Base-by-base conservation (phyloP, 805 yeast genomes). In the Candida ponderosae region DNA sequence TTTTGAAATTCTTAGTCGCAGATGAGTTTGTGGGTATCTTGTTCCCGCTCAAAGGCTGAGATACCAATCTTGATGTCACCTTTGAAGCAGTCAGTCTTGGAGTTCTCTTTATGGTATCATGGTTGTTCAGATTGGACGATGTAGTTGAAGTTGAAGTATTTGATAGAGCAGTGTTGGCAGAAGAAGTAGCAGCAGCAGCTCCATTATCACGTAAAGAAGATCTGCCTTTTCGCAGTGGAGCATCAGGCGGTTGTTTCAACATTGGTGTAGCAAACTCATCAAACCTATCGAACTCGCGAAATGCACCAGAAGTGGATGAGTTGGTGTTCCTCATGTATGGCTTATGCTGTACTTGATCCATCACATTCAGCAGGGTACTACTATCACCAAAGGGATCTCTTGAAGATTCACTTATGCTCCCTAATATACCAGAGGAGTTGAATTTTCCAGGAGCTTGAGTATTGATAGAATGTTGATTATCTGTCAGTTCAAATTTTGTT, bases 51-150 rank as follows among this genome's bases (percentile, higher is more conserved):
- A 57, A 40, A 3, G 73, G 71, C 30, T 68, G 74, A 6, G 70
- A 58, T 8, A 66, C 64, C 28, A 72, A 54, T 35, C 77, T 54
- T 9, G 76, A 70, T 2, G 74, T 69, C 10, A 71, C 67, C 40
- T 61, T 65, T 0, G 76, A 60, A 31, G 68, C 63, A 0, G 68
- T 60, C 21, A 62, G 49, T 40, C 66, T 56, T 30, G 55, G 39
- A 4, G 39, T 38, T 35, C 53, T 47, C 37, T 46, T 51, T 27
- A 48, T 43, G 4, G 50, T 38, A 17, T 54, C 60, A n/a, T n/a
- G n/a, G n/a, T n/a, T n/a, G n/a, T n/a, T n/a, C 20, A 23, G 11
- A n/a, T n/a, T n/a, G 3, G 17, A 14, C 7, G 9, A 18, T 7
- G 18, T 5, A 4, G n/a, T 29, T 28, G 33, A 20, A 16, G 37